Evolutionary conservation across 2,329 filamentous ascomycete species (phyloP), one percentile per base, ranked within the genome.

Genomic region (Didymosphaeria variabile): DNA sequence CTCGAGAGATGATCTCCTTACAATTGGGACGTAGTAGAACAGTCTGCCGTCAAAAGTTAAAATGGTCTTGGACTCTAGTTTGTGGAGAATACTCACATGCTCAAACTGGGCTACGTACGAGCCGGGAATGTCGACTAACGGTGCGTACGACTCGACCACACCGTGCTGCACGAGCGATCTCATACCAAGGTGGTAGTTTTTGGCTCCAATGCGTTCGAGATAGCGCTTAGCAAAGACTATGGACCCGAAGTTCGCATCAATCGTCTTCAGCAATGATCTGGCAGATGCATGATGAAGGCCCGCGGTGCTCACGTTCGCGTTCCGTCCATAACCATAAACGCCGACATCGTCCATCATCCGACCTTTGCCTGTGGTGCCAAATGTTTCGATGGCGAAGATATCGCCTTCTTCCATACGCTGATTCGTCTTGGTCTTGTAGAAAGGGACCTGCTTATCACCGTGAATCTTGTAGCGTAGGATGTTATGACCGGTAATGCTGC

Each of bases 371-470:
- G 94, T 97, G 77, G 90, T 96, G 64, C 94, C 94, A 76, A 97
- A 97, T 0, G 94, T 97, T 82, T 97, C 94, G 70, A 97, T 97
- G 61, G 94, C 94, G 78, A 96, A 97, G 31, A 93, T 88, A 72
- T 97, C 94, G 45, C 93, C 93, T 81, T 97, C 94, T 81, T 97
- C 94, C 94, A 97, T 97, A 84, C 96, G 96, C 59, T 92, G 95
- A 73, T 88, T 87, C 72, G 96, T 92, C 64, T 86, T 86, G 62
- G 88, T 90, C 82, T 96, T 96, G 65, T 97, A 91, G 70, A 97
- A 97, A 0, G 94, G 94, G 50, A 97, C 92, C 73, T 91, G 93
- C 84, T 97, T 97, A 72, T 88, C 90, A 61, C 94, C 93, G 80
- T 97, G 94, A 71, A 97, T 97, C 76, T 89, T 89, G 83, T 94